Evolutionary conservation across 75 land plant species (phyloP).

Genomic region (Azolla pinnata): DNA sequence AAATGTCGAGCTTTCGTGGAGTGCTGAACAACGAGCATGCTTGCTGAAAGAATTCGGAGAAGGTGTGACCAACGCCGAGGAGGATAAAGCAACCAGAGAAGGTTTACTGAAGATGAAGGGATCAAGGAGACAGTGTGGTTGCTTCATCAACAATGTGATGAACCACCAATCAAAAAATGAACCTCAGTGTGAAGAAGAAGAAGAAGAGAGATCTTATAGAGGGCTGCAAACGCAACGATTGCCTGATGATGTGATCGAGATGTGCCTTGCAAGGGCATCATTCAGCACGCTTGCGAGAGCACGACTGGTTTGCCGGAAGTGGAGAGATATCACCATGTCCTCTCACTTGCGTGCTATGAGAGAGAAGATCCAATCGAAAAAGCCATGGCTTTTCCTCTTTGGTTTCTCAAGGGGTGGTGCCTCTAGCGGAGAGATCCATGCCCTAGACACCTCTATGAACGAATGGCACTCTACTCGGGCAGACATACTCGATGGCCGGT

Average conservation of each 20-base stretch:
- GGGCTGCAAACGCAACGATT: not conserved
- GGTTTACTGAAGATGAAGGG: not conserved
- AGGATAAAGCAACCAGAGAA: not conserved
- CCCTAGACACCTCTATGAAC: slow-evolving; percentile 41
- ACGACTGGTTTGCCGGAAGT: slow-evolving; percentile 63
- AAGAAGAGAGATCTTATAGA: not conserved
- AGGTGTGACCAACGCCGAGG: not conserved
- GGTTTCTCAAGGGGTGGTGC: slow-evolving; percentile 48
- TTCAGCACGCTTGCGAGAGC: slow-evolving; percentile 44
- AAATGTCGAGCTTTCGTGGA: too few relatives aligned
- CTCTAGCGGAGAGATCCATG: slow-evolving; percentile 53
- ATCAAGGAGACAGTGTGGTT: not conserved
- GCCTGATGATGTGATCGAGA: slow-evolving; percentile 73
- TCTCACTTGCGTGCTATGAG: slow-evolving; percentile 57
- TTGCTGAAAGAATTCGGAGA: not conserved
- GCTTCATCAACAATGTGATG: not conserved
- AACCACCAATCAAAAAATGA: not conserved
- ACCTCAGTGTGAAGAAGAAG: not conserved
- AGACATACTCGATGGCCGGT: slow-evolving; percentile 45
- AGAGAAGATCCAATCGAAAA: slow-evolving; percentile 19
- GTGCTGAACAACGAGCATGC: too few relatives aligned
- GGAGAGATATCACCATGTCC: slow-evolving; percentile 48
- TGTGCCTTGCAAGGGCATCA: slow-evolving; percentile 63
- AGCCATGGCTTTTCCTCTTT: slow-evolving; percentile 75
- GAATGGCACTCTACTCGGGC: slow-evolving; percentile 49